phyloP scores from a whole-genome alignment of 164 flowering plant species.

The Chimonanthus praecox region DNA sequence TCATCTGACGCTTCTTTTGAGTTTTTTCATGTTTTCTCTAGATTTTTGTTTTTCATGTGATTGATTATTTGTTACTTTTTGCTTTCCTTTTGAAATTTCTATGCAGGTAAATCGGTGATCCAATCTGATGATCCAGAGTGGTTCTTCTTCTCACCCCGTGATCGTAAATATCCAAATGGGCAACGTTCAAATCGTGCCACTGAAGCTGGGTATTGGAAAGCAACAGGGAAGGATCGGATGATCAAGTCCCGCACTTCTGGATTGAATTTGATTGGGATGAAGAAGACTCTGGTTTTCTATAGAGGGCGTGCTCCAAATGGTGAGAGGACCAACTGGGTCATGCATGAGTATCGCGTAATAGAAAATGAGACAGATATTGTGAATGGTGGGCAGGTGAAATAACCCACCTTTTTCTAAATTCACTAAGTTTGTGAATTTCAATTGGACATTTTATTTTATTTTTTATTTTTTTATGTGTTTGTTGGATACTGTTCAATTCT shows the following conservation, averaged over 20 bases:
- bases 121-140: conserved; percentile 65
- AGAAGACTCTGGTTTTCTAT: conserved; percentile 71
- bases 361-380: conserved; percentile 27
- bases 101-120: conserved; percentile 47
- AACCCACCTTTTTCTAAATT: background rate
- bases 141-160: conserved; percentile 84
- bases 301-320: conserved; percentile 71
- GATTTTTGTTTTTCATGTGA: background rate
- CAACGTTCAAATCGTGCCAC: conserved; percentile 65
- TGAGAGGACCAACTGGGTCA: conserved; percentile 56
- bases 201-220: conserved; percentile 69
- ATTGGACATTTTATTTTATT: background rate
- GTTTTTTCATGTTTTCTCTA: background rate
- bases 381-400: conserved; percentile 63
- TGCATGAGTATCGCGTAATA: conserved; percentile 70
- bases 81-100: background rate
- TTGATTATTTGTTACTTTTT: background rate
- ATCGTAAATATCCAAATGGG: conserved; percentile 71
- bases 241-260: conserved; percentile 29
- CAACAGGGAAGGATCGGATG: conserved; percentile 65
- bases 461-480: background rate
- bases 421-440: background rate
- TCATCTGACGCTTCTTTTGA: no score
- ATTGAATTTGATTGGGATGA: conserved; percentile 42
- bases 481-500: background rate